A percentile compares a stretch with the other conserved stretches of the same genome.
These are phyloP conservation scores for Pseudomicrostroma phylloplanum DNA, from an alignment of 1,284 basidiomycete genomes.

Conservation along the genomic window DNA sequence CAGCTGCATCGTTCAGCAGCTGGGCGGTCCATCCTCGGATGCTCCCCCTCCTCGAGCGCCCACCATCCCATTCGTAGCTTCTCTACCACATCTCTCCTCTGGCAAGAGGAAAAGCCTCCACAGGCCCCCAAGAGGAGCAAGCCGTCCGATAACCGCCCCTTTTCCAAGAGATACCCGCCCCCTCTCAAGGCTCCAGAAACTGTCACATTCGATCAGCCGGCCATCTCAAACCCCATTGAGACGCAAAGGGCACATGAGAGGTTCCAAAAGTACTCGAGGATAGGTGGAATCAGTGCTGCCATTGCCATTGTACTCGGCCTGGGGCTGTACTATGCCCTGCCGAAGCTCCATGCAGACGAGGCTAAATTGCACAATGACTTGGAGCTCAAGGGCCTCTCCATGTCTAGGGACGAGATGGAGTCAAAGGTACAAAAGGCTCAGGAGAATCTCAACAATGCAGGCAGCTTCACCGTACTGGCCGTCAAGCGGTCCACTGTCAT, in stretches of 20 bases:
- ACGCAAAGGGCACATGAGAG: slow-evolving; percentile 39
- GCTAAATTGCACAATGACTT: slow-evolving; percentile 1
- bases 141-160: slow-evolving; percentile 18
- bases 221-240: slow-evolving; percentile 43
- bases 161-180: slow-evolving; percentile 39
- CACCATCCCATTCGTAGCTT: too few relatives aligned
- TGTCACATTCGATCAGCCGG: slow-evolving; percentile 45
- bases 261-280: slow-evolving; percentile 30
- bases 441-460: slow-evolving; percentile 16
- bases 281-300: slow-evolving; percentile 12
- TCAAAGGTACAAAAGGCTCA: slow-evolving; percentile 29
- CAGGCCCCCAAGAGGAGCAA: not conserved
- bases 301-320: slow-evolving; percentile 18
- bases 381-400: slow-evolving; percentile 20
- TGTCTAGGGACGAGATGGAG: slow-evolving; percentile 38
- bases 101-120: too few relatives aligned
- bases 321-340: slow-evolving; percentile 21
- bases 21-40: too few relatives aligned
- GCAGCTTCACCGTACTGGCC: slow-evolving; percentile 31
- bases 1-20: too few relatives aligned
- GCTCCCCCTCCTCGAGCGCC: too few relatives aligned
- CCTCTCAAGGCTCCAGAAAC: slow-evolving; percentile 29
- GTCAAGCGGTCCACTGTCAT: slow-evolving; percentile 42
- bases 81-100: too few relatives aligned
- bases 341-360: slow-evolving; percentile 30